A percentile compares a stretch with the other conserved stretches of the same genome.
phyloP scores from a whole-genome alignment of 2,329 filamentous ascomycete species.

The Fusarium humuli region DNA sequence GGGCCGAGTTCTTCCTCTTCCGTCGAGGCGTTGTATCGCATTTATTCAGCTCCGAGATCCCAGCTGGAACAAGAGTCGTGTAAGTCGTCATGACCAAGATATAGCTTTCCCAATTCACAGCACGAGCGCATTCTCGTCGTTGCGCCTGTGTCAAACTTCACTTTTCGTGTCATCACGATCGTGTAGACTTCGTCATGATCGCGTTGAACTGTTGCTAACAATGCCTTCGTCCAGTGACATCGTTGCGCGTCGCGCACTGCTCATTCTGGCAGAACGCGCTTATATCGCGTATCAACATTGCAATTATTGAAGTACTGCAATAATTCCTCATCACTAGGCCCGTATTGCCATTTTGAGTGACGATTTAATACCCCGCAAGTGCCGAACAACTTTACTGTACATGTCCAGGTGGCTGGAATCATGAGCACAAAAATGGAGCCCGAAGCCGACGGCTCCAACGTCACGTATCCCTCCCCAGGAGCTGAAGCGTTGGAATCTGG shows the following conservation, averaged over 20 bases:
- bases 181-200: conserved; percentile 37
- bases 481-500: conserved; percentile 58
- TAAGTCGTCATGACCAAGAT: conserved; percentile 50
- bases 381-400: conserved; percentile 8
- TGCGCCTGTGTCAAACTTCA: conserved; percentile 24
- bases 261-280: conserved; percentile 27
- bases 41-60: conserved; percentile 58
- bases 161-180: conserved; percentile 29
- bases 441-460: conserved; percentile 52
- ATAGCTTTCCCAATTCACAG: conserved; percentile 33
- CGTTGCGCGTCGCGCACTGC: conserved; percentile 41
- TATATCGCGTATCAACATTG: conserved; percentile 36
- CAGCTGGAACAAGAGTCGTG: conserved; percentile 48
- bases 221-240: conserved; percentile 45
- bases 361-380: conserved; percentile 26
- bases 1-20: conserved; percentile 62
- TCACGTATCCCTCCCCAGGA: conserved; percentile 61
- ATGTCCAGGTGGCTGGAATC: conserved; percentile 6
- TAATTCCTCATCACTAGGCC: background rate
- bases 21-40: conserved; percentile 57
- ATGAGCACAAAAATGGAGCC: conserved; percentile 54
- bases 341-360: conserved; percentile 25
- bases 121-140: conserved; percentile 30
- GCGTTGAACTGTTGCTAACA: conserved; percentile 43
- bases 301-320: conserved; percentile 21